Evolutionary conservation across 352 stramenopile species (phyloP), one percentile per base, ranked within the genome.

Genomic region (Phytophthora citrophthora): DNA sequence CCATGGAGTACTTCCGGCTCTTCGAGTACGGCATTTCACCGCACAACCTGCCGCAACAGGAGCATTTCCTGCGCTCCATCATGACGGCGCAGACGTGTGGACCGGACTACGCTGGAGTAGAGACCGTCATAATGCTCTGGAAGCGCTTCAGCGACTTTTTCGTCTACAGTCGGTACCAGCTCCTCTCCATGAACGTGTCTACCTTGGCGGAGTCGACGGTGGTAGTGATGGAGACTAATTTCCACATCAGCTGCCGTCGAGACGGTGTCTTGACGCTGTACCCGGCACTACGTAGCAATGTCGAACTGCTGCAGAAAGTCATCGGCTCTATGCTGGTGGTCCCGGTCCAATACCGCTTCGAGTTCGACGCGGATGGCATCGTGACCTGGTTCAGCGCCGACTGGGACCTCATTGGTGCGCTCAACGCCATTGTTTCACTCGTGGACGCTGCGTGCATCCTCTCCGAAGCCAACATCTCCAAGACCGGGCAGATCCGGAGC

Each of bases 361-460:
- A 86, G 24, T 88, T 92, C 36, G 79, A 84, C 16, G 15, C 31
- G 0, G 47, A 63, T 18, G 79, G 76, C 29, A 32, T 61, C 24
- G 54, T 85, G 20, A 90, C 43, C 34, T 90, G 77, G 79, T 77
- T 89, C 31, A 83, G 77, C 39, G 72, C 74, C 20, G 76, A 92
- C 36, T 77, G 81, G 66, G 79, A 90, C 63, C 78, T 90, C 50
- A 67, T 92, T 9, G 45, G 27, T 2, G 81, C 75, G 0, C 52
- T 92, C 1, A 67, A 53, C 18, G 45, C 70, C 11, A 44, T 88
- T n/a, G 78, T 78, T 1, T 80, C 67, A 20, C 60, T 91, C n/a
- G 47, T 70, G 18, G 76, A 77, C 32, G 79, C 77, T 3, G 69
- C 68, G 7, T 32, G 39, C n/a, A 76, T 84, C 53, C 79, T 90